These are phyloP conservation scores for Dryas drummondii DNA, from an alignment of 306 rosid species.

Conservation along the genomic window DNA sequence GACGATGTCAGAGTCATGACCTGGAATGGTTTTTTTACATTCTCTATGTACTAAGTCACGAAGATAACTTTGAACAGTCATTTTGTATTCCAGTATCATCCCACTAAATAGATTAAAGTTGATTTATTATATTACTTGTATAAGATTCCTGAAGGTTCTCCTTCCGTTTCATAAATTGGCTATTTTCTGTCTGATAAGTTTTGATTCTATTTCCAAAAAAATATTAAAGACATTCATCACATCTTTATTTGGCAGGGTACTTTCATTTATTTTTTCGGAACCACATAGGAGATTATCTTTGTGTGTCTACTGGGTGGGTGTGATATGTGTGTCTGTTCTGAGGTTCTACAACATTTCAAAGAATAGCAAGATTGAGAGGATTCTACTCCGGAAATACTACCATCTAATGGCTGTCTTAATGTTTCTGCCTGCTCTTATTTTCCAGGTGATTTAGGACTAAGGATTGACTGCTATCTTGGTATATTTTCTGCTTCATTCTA, in stretches of 20 bases:
- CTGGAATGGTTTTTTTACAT: neutral
- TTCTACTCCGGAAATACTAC: slow-evolving; percentile 91
- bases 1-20: neutral
- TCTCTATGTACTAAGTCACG: neutral
- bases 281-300: slow-evolving; percentile 73
- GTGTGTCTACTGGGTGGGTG: slow-evolving; percentile 72
- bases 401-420: slow-evolving; percentile 93
- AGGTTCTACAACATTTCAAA: slow-evolving; percentile 85
- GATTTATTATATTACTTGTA: neutral
- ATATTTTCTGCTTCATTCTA: slow-evolving; percentile 18
- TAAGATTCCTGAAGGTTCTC: neutral
- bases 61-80: neutral
- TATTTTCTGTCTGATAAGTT: neutral
- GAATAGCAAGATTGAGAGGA: slow-evolving; percentile 90
- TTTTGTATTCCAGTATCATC: neutral
- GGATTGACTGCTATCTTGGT: slow-evolving; percentile 10
- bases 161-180: neutral
- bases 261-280: slow-evolving; percentile 81
- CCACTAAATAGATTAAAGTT: neutral
- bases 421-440: slow-evolving; percentile 94
- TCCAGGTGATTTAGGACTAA: slow-evolving; percentile 66
- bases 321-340: slow-evolving; percentile 66
- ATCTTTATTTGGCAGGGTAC: slow-evolving; percentile 66
- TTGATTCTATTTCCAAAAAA: neutral
- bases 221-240: neutral